phyloP scores from a whole-genome alignment of 139 green algal species.

The Chlamydomonas sphaeroides region DNA sequence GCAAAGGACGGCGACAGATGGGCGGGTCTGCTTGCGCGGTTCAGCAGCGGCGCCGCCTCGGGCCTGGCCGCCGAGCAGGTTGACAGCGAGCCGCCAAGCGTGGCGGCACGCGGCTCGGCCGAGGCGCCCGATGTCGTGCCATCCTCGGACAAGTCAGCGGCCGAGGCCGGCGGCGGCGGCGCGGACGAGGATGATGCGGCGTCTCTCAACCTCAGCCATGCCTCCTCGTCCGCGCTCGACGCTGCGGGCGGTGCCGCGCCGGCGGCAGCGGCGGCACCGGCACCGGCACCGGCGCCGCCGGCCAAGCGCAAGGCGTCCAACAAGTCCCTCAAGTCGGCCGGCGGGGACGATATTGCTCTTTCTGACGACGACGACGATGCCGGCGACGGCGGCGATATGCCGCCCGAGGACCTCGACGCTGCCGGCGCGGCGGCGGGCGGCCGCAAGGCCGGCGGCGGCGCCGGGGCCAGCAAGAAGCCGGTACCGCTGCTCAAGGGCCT shows the following conservation, averaged over 20 bases:
- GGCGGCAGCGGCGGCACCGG: background rate
- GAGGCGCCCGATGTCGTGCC: too few species aligned
- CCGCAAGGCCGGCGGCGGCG: too few species aligned
- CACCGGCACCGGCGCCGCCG: background rate
- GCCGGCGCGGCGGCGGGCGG: too few species aligned
- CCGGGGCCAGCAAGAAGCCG: background rate
- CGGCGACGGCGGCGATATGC: too few species aligned
- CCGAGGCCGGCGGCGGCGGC: too few species aligned
- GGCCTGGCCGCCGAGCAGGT: too few species aligned
- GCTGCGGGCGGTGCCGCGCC: background rate
- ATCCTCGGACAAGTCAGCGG: background rate
- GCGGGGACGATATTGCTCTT: background rate
- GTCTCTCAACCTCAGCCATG: background rate
- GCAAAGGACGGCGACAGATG: too few species aligned
- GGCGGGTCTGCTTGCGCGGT: too few species aligned
- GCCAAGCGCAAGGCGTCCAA: background rate
- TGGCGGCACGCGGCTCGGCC: too few species aligned
- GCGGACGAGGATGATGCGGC: background rate
- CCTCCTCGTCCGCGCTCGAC: background rate
- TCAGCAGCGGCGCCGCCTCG: too few species aligned
- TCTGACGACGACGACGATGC: too few species aligned
- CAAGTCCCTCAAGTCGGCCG: background rate
- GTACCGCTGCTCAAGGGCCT: background rate
- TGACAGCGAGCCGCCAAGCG: too few species aligned
- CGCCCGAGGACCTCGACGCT: slow-evolving; percentile 12